These are phyloP conservation scores for Pseudoneurospora amorphoporcata DNA, from an alignment of 495 filamentous ascomycete genomes.

Conservation along the genomic window DNA sequence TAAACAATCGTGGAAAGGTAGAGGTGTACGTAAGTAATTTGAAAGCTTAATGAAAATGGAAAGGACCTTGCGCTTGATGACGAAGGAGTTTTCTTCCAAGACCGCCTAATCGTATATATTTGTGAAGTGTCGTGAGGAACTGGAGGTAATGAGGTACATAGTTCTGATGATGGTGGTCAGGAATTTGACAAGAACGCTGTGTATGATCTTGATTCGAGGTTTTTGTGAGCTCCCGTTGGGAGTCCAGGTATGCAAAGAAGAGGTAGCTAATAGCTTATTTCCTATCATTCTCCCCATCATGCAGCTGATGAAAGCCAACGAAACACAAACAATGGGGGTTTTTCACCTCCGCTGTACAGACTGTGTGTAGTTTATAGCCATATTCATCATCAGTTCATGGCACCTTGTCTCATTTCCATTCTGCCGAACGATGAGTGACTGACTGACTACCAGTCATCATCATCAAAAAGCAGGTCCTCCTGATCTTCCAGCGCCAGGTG, in stretches of 20 bases:
- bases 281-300: neutral
- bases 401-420: slow-evolving; percentile 9
- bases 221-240: neutral
- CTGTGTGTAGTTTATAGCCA: neutral
- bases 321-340: neutral
- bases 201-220: neutral
- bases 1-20: neutral
- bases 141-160: neutral
- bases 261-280: neutral
- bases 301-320: neutral
- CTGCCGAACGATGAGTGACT: neutral
- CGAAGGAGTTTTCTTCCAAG: neutral
- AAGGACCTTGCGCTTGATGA: neutral
- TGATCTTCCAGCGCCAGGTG: slow-evolving; percentile 42
- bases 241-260: neutral
- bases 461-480: slow-evolving; percentile 35
- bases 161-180: neutral
- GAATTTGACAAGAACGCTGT: neutral
- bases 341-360: neutral
- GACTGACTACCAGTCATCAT: slow-evolving; percentile 20
- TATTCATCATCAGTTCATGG: neutral
- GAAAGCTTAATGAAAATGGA: neutral
- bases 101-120: too few relatives aligned
- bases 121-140: neutral
- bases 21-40: neutral